Conservation (phyloP, 805 yeast genomes). For the Candida vartiovaarae region DNA sequence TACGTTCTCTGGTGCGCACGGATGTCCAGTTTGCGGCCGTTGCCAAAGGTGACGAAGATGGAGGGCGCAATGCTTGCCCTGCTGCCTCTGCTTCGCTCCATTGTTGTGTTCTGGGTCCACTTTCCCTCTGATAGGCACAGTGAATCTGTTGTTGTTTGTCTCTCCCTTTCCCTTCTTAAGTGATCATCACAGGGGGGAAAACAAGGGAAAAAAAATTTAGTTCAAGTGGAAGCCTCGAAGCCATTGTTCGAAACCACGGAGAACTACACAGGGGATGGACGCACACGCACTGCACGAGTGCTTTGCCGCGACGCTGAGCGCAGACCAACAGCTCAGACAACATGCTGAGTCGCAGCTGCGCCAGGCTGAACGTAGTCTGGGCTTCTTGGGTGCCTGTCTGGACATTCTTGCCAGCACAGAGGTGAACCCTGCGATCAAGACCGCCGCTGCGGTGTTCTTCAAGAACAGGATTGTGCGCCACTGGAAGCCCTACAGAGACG, state of each 20-base stretch:
- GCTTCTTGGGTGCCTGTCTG: constrained; percentile 77
- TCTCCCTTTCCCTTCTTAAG: too few species aligned
- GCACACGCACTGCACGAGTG: constrained; percentile 60
- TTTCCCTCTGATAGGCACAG: too few species aligned
- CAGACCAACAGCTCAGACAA: constrained; percentile 51
- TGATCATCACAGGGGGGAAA: background rate
- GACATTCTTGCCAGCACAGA: constrained; percentile 56
- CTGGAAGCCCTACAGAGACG: constrained; percentile 42
- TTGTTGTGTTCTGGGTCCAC: background rate
- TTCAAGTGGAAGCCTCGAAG: background rate
- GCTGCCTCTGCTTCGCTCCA: background rate
- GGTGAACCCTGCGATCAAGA: constrained; percentile 44
- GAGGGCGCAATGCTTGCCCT: constrained; percentile 1
- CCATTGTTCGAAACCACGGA: background rate
- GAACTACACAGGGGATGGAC: constrained; percentile 45
- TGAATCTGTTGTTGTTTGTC: background rate
- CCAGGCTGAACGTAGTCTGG: constrained; percentile 50
- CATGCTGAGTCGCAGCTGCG: constrained; percentile 66
- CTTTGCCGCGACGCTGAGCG: constrained; percentile 71
- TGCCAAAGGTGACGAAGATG: constrained; percentile 6
- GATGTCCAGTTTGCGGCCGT: constrained; percentile 10
- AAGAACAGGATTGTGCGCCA: constrained; percentile 63
- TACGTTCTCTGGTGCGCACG: constrained; percentile 73
- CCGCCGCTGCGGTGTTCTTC: constrained; percentile 76
- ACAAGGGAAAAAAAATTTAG: background rate